Evolutionary conservation across 1,139 yeast genomes (phyloP), one percentile per base, ranked within the genome.

Genomic region (Blastobotrys persicus): DNA sequence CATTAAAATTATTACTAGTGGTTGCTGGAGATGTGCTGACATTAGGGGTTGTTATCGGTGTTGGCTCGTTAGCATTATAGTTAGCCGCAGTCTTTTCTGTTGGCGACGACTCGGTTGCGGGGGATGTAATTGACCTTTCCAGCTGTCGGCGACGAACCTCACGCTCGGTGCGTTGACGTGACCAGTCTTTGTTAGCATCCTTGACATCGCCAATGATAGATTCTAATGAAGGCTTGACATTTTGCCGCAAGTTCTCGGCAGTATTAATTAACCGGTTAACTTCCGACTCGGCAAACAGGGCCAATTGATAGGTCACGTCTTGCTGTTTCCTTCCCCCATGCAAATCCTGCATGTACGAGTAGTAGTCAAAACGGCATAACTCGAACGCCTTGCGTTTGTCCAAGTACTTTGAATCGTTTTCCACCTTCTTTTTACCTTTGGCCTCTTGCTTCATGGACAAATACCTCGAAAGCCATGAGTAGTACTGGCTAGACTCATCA

Each of bases 381-480:
- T 86, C 94, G 67, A 87, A 88, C 0, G 71, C 67, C 54, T 80
- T 81, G 46, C 83, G 71, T 61, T 81, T 83, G 16, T 67, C 68
- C 17, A 84, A 69, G 41, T 84, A 75, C 64, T 85, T 85, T 62
- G 79, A 78, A 53, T 83, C 88, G 51, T 82, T 74, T 34, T 69
- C 72, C 11, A 58, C 57, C 51, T 64, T 65, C 55, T 67, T 67
- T 56, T 66, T 68, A 37, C 68, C 68, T 45, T 66, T 67, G 17
- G 68, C 67, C 40, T 67, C 73, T 41, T 81, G 82, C 51, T 84
- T 88, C 56, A 82, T 81, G 6, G 88, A 74, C 42, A 85, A 68
- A 56, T 83, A 81, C 54, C 85, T 78, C 46, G 85, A 79, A 39
- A 85, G 68, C 89, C 92, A 86, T 35, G 79, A 78, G 62, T 88